Base-by-base conservation (phyloP, 2,329 filamentous ascomycete species). In the Metarhizium robertsii region DNA sequence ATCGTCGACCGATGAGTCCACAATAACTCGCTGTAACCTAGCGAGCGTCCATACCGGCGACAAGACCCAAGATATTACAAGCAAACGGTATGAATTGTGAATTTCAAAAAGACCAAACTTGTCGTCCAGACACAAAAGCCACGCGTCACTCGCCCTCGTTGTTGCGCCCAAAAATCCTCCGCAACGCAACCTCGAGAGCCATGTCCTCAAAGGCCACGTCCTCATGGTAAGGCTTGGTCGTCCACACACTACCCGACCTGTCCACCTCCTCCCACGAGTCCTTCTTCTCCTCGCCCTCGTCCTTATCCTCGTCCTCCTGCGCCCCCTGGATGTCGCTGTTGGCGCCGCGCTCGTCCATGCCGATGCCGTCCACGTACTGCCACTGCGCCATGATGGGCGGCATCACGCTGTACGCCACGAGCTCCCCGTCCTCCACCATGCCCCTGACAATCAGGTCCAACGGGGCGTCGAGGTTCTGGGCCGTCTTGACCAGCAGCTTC, bases 361-460 rank as follows among this genome's bases (percentile, higher is more conserved):
- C 64, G 34, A 66, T 50, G 36, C 58, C 55, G 32, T 42, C 34
- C 5, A 54, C 53, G 38, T 65, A 66, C 46, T 56, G 55, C 64
- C 64, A 67, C 57, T 66, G 62, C 6, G 58, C 62, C 36, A 66
- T 56, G 20, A 64, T 50, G n/a, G 61, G 57, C 14, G 64, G 65
- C 51, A 59, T 55, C 13, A 65, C 46, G 47, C 55, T 60, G 56
- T 67, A 67, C 1, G 60, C 53, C 14, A 60, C 48, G 18, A 67
- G 56, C 38, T 67, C 61, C 8, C 53, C 55, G 16, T 53, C 57
- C 13, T 49, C 49, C 11, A 61, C 60, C 58, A 67, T 59, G 2
- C 55, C 46, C 14, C 58, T 55, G 36, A 67, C 65, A 20, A 66
- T 50, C 16, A 66, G 55, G 51, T 67, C 65, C 8, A 65, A 52